phyloP scores from a whole-genome alignment of 2,329 filamentous ascomycete species.

The Blumeria hordei region DNA sequence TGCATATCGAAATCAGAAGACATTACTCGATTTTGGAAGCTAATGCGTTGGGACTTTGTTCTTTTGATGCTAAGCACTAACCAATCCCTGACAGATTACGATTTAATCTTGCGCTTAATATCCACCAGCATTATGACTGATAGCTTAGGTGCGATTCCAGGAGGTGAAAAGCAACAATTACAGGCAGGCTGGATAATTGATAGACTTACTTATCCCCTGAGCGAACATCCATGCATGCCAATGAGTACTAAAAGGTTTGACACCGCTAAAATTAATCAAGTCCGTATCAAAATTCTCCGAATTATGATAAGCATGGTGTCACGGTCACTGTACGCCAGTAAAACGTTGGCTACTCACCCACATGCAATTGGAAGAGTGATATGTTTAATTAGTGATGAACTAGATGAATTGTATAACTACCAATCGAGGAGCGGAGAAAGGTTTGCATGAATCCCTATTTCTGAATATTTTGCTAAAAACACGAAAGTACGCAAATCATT shows the following conservation, averaged over 20 bases:
- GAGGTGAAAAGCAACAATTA: conserved; percentile 10
- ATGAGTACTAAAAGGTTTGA: conserved; percentile 10
- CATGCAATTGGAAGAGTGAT: conserved; percentile 52
- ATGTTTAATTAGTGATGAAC: conserved; percentile 47
- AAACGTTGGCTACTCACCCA: conserved; percentile 42
- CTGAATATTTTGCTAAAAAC: conserved; percentile 1
- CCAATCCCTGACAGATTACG: conserved; percentile 37
- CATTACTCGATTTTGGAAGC: conserved; percentile 34
- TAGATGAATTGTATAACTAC: conserved; percentile 33
- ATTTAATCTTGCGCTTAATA: conserved; percentile 39
- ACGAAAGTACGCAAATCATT: conserved; percentile 21
- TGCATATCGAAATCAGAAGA: conserved; percentile 21
- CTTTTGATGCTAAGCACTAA: conserved; percentile 42
- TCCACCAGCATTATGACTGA: conserved; percentile 36
- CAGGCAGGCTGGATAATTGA: conserved; percentile 16
- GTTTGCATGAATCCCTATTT: conserved; percentile 7
- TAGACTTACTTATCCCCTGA: conserved; percentile 20
- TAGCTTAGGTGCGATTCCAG: conserved; percentile 41
- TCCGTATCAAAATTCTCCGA: conserved; percentile 19
- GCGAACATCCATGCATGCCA: conserved; percentile 18
- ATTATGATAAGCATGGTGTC: conserved; percentile 39
- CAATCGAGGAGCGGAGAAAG: conserved; percentile 18
- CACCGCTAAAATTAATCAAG: conserved; percentile 7
- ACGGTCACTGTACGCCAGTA: conserved; percentile 33
- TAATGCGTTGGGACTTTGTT: conserved; percentile 40